Conservation (phyloP, 1,284 basidiomycete species). For the Phlebopus sp. region DNA sequence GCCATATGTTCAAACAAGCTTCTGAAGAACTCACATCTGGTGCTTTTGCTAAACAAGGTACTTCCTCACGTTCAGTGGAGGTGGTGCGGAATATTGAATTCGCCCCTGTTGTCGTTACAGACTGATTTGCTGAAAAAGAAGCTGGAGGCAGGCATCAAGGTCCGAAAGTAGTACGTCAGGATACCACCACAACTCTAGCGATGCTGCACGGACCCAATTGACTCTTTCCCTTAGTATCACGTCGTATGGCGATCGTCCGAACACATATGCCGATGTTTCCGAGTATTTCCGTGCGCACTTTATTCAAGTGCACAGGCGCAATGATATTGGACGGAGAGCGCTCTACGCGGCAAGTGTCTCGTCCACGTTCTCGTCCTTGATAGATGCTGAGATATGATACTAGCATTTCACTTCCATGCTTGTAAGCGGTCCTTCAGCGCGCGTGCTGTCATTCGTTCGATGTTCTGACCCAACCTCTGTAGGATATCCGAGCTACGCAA, state of each 20-base stretch:
- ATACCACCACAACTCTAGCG: background rate
- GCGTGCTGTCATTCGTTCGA: conserved; percentile 1
- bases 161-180: conserved; percentile 64
- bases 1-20: conserved; percentile 71
- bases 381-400: conserved; percentile 14
- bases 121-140: conserved; percentile 67
- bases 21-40: conserved; percentile 65
- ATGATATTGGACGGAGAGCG: conserved; percentile 55
- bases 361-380: conserved; percentile 1
- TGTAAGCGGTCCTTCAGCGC: conserved; percentile 39
- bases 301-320: conserved; percentile 65
- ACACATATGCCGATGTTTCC: conserved; percentile 66
- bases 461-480: conserved; percentile 5
- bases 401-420: conserved; percentile 79
- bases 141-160: conserved; percentile 57
- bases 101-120: conserved; percentile 32
- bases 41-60: conserved; percentile 77
- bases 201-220: background rate
- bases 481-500: conserved; percentile 76
- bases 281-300: conserved; percentile 80
- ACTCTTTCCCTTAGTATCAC: conserved; percentile 55
- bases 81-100: conserved; percentile 8
- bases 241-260: conserved; percentile 72
- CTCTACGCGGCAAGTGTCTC: conserved; percentile 58
- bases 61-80: conserved; percentile 8